phyloP scores from a whole-genome alignment of 2,329 filamentous ascomycete genomes.

The Trichoderma sp. region DNA sequence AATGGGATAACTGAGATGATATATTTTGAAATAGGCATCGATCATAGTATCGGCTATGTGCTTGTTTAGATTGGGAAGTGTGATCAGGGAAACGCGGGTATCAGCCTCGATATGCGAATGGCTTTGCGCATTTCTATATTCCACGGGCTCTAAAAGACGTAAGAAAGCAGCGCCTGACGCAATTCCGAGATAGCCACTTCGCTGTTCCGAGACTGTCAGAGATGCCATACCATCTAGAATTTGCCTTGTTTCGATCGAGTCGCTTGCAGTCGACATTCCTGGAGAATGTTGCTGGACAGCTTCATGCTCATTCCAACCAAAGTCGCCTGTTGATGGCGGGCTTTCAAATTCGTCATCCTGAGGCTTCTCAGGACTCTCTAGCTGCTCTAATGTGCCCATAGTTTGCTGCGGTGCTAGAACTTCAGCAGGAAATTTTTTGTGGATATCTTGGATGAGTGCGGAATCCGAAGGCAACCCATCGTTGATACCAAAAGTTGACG shows the following conservation, averaged over 20 bases:
- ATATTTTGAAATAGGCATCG: conserved; percentile 42
- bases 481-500: too few species aligned
- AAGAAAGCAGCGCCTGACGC: conserved; percentile 45
- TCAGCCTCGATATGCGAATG: conserved; percentile 13
- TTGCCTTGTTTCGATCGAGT: conserved; percentile 27
- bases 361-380: background rate
- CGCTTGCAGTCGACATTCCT: conserved; percentile 4
- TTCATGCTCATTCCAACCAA: conserved; percentile 38
- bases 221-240: conserved; percentile 40
- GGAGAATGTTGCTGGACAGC: conserved; percentile 25
- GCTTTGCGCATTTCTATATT: conserved; percentile 24
- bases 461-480: background rate
- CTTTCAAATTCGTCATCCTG: conserved; percentile 27
- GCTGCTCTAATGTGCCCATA: background rate
- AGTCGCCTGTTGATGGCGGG: conserved; percentile 34
- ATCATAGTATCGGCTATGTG: conserved; percentile 36
- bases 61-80: conserved; percentile 34
- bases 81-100: conserved; percentile 20
- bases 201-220: conserved; percentile 34
- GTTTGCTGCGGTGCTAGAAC: background rate
- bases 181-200: conserved; percentile 45
- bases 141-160: conserved; percentile 35
- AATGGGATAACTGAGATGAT: conserved; percentile 45
- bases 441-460: background rate
- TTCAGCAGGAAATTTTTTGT: background rate